Conservation (phyloP, 257 asterid genomes). For the Mentha longifolia region DNA sequence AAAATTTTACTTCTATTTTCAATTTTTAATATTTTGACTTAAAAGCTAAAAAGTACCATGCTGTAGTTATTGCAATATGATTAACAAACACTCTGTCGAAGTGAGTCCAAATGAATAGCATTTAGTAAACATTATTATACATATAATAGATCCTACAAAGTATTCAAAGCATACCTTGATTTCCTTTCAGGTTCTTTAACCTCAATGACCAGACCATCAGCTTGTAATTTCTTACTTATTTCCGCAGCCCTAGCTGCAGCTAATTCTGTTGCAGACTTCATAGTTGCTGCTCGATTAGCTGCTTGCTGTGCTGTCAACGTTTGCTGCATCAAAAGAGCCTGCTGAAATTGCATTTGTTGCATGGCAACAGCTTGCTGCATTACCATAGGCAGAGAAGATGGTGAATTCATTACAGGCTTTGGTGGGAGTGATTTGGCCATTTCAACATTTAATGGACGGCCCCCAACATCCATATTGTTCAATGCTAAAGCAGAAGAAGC, state of each 20-base stretch:
- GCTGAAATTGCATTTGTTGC: constrained; percentile 99
- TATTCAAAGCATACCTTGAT: constrained; percentile 58
- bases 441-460: constrained; percentile 96
- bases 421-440: constrained; percentile 98
- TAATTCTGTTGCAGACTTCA: constrained; percentile 95
- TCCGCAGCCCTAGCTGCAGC: constrained; percentile 99
- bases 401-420: constrained; percentile 54
- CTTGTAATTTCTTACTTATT: constrained; percentile 84
- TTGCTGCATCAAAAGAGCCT: constrained; percentile 93
- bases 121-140: neutral
- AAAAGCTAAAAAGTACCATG: constrained; percentile 6
- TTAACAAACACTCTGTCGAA: constrained; percentile 7
- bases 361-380: constrained; percentile 98
- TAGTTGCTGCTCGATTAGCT: constrained; percentile 91
- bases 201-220: constrained; percentile 71
- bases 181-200: constrained; percentile 59
- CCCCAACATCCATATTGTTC: constrained; percentile 95
- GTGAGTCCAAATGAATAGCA: constrained; percentile 24
- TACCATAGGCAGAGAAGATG: constrained; percentile 74
- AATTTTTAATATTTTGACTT: neutral
- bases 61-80: neutral
- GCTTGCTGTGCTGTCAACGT: constrained; percentile 89
- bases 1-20: neutral
- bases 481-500: constrained; percentile 87
- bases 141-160: neutral